Evolutionary conservation across 192 early-diverging fungal genomes (phyloP), one percentile per base, ranked within the genome.

Genomic region (Cetraspora pellucida): DNA sequence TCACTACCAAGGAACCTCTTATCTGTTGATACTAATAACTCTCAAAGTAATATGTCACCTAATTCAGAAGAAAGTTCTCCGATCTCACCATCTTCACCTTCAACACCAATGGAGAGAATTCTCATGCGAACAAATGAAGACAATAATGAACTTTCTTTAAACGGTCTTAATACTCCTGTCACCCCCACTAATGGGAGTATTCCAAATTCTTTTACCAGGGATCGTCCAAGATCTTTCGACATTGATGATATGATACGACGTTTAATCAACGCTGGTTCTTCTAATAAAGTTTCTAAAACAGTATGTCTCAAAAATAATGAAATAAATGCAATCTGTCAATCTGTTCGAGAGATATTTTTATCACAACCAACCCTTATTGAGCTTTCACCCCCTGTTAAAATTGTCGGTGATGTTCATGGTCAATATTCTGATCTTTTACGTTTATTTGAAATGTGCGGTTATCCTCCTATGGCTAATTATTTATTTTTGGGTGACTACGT

Each of bases 401-500:
- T 95, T 73, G 88, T 90, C 21, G 96, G 96, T 49, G 97, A 98
- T 82, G 93, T 97, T 58, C 97, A 98, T 78, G 97, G 97, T 52
- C 97, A 98, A 83, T 98, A 93, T 82, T 86, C 92, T 4, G 97
- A 98, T 81, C 82, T 98, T 72, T 83, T 97, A 52, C 89, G 96
- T 28, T 84, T 97, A 75, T 97, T 98, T 83, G 95, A 97, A 80
- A 90, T 92, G 89, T 91, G 93, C 80, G 97, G 97, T 23, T 96
- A 94, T 80, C 97, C 97, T 37, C 95, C 95, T 0, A 79, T 85
- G 28, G 87, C 94, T 77, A 97, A 97, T 85, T 98, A 95, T 83
- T 83, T 97, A 73, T 98, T 96, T 77, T 66, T 98, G 23, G 94
- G 95, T 27, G 97, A 98, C 82, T 98, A 98, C 86, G 97, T 98